phyloP scores from a whole-genome alignment of 495 filamentous ascomycete species.

The Xylaria grammica region DNA sequence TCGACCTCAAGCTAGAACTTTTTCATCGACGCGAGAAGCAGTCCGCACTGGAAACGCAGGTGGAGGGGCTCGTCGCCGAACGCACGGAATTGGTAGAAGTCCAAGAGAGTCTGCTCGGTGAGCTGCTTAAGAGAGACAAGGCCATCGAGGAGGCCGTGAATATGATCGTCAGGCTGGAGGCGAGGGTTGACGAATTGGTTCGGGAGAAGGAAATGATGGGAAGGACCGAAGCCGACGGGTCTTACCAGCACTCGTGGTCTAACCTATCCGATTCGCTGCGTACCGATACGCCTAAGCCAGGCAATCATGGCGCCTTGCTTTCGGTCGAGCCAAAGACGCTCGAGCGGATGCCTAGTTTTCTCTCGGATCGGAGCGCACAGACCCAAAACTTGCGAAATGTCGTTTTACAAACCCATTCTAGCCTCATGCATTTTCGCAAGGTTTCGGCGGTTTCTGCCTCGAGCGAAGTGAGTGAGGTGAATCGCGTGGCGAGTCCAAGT shows the following conservation, averaged over 20 bases:
- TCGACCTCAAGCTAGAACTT: slow-evolving; percentile 85
- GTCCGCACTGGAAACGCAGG: slow-evolving; percentile 59
- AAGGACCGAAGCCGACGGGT: slow-evolving; percentile 40
- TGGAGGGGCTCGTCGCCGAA: slow-evolving; percentile 63
- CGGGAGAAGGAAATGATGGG: slow-evolving; percentile 49
- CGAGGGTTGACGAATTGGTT: slow-evolving; percentile 63
- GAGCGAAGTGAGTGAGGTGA: slow-evolving; percentile 40
- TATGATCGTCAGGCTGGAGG: slow-evolving; percentile 77
- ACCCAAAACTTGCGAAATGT: slow-evolving; percentile 70
- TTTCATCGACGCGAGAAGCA: slow-evolving; percentile 71
- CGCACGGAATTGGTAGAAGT: slow-evolving; percentile 46
- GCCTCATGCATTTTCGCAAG: slow-evolving; percentile 45
- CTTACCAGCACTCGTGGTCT: slow-evolving; percentile 31
- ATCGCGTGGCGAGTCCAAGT: slow-evolving; percentile 62
- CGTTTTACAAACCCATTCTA: slow-evolving; percentile 58
- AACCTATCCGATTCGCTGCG: slow-evolving; percentile 16
- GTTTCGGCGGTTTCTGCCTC: slow-evolving; percentile 43
- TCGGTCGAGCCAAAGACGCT: slow-evolving; percentile 36
- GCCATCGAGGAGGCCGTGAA: slow-evolving; percentile 82
- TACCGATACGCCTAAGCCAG: slow-evolving; percentile 28
- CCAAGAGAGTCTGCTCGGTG: slow-evolving; percentile 54
- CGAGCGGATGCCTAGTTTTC: slow-evolving; percentile 68
- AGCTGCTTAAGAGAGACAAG: slow-evolving; percentile 77
- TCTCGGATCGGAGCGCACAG: slow-evolving; percentile 64
- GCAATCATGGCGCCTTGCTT: slow-evolving; percentile 23